Evolutionary conservation across 1,139 yeast species (phyloP), one percentile per base, ranked within the genome.

Genomic region (Taphrina betulina): DNA sequence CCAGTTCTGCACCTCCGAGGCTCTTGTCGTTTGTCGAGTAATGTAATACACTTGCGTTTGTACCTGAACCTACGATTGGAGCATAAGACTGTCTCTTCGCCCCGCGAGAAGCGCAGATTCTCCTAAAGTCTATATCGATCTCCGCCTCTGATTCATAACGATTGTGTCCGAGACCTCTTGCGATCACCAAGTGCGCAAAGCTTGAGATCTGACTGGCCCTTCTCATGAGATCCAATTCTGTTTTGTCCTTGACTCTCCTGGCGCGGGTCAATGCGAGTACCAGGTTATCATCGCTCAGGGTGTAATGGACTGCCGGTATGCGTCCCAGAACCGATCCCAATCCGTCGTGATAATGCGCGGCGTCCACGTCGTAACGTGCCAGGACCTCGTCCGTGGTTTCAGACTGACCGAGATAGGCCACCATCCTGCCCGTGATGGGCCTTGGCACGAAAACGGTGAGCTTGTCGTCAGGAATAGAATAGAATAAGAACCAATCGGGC

Each of bases 321-420:
- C 14, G 23, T 44, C 17, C 28, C 37, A 8, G 28, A 23, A 17
- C 53, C 38, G 10, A 37, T 24, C 33, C 55, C 60, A 7, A 53
- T 61, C n/a, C 58, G 38, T 67, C 48, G 8, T 76, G 78, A 65
- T 83, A 85, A 62, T 79, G 72, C 57, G 90, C 95, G 40, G 79
- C 83, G 68, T 92, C 97, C 33, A 87, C 90, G 63, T 90, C 96
- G 65, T 72, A 92, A 60, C 74, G 76, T 17, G 72, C 67, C 48
- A 69, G 59, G 0, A 96, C 96, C 20, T 83, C 81, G 53, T 83
- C 81, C n/a, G 75, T 64, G 37, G 80, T 73, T 54, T 87, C 62
- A 1, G 98, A 97, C 70, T 84, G 68, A 0, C 98, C 98, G 58
- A 94, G 83, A 97, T 98, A 92, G 90, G 92, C 85, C 48, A 92